Percentiles rank a stretch among this genome's conserved stretches.
Conservation (phyloP, 192 early-diverging fungal genomes). For the Kickxella alabastrina region DNA sequence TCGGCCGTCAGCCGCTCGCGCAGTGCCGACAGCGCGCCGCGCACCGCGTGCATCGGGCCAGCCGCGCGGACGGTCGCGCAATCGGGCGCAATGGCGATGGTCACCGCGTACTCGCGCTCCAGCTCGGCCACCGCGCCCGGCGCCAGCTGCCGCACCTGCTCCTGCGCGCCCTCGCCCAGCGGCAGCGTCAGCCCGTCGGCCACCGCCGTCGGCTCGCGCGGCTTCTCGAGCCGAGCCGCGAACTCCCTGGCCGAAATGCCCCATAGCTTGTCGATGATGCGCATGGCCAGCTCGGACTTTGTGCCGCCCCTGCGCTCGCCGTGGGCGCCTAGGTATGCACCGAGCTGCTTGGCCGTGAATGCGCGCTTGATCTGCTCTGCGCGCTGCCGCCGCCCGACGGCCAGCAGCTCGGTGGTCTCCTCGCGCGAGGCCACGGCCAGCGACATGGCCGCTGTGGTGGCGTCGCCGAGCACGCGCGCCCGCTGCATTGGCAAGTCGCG, state of each 20-base stretch:
- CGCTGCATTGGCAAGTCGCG: constrained; percentile 17
- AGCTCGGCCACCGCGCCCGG: constrained; percentile 1
- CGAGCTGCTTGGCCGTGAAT: constrained; percentile 25
- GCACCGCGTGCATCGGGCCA: constrained; percentile 22
- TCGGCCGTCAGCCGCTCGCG: constrained; percentile 28
- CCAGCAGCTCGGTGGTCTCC: constrained; percentile 8
- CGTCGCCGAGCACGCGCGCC: constrained; percentile 1
- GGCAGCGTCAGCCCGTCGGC: constrained; percentile 21
- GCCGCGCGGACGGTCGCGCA: constrained; percentile 7
- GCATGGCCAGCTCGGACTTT: constrained; percentile 18
- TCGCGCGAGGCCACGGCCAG: constrained; percentile 8
- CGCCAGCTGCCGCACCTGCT: constrained; percentile 9
- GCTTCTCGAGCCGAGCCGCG: constrained; percentile 6
- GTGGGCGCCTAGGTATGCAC: constrained; percentile 21
- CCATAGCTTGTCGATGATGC: constrained; percentile 40
- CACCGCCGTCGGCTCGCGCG: neutral
- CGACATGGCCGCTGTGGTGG: neutral
- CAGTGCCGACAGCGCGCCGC: constrained; percentile 24
- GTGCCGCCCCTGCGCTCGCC: constrained; percentile 3
- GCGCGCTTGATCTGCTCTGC: constrained; percentile 1
- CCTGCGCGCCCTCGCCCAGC: constrained; percentile 13
- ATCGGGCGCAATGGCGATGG: constrained; percentile 3
- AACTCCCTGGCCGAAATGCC: constrained; percentile 18
- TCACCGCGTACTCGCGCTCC: constrained; percentile 22
- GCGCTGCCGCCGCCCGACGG: constrained; percentile 12